Conservation (phyloP, 139 green algal genomes). For the Micromonas commoda region DNA sequence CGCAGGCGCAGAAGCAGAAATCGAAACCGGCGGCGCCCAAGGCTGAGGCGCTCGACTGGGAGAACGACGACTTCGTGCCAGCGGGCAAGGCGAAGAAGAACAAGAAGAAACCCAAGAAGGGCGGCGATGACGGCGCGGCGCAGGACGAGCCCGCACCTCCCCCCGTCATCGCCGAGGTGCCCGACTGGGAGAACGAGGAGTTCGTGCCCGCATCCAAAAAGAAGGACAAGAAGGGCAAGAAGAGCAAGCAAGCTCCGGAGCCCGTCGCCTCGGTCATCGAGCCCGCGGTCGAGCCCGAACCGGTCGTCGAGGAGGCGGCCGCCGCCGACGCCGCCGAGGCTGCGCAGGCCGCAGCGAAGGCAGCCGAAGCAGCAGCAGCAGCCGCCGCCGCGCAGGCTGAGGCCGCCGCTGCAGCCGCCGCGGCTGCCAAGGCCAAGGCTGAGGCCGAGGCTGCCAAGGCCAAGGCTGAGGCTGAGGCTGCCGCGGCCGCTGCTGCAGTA, state of each 20-base stretch:
- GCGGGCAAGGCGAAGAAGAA: constrained; percentile 25
- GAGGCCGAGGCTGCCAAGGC: neutral
- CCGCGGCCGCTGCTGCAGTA: neutral
- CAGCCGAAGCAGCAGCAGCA: neutral
- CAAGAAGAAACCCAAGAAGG: neutral
- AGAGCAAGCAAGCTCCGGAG: neutral
- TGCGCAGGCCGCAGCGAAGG: neutral
- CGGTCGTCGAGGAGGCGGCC: neutral
- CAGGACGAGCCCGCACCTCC: neutral
- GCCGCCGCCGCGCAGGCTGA: neutral
- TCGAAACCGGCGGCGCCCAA: neutral
- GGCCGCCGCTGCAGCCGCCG: neutral
- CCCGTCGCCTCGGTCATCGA: too few species aligned
- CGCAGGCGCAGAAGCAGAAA: neutral
- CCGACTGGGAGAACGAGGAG: neutral
- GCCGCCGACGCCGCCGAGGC: neutral
- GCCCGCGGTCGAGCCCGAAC: neutral
- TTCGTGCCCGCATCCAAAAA: neutral
- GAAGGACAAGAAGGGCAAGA: constrained; percentile 1
- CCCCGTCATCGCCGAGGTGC: neutral
- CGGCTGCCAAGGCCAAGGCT: too few species aligned
- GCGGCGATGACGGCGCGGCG: neutral
- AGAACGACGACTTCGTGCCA: constrained; percentile 26
- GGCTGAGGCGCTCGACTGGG: neutral
- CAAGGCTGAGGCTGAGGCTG: neutral